Conservation (phyloP, 2,329 filamentous ascomycete species). For the Raffaelea ambrosiae region DNA sequence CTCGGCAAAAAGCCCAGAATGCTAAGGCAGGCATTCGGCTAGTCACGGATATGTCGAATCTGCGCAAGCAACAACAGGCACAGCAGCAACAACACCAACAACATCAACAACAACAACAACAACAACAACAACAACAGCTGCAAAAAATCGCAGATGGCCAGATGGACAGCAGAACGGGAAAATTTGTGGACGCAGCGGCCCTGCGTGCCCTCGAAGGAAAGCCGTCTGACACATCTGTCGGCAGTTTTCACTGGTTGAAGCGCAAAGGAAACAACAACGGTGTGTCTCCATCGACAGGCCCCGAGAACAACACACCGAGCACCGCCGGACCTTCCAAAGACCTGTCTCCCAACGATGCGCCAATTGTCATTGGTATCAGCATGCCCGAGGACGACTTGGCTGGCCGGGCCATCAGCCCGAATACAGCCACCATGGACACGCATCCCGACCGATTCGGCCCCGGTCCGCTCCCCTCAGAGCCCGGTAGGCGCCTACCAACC, state of each 20-base stretch:
- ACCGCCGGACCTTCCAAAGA: constrained; percentile 25
- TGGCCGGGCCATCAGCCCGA: constrained; percentile 41
- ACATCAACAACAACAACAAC: constrained; percentile 25
- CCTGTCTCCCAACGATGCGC: constrained; percentile 60
- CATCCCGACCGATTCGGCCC: constrained; percentile 29
- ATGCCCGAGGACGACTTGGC: constrained; percentile 45
- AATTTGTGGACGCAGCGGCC: constrained; percentile 51
- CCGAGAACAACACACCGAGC: not conserved
- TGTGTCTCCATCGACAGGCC: constrained; percentile 16
- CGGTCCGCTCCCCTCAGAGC: too few relatives aligned
- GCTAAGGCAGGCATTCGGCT: constrained; percentile 56
- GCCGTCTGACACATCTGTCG: constrained; percentile 43
- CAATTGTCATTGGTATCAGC: constrained; percentile 64
- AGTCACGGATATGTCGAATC: constrained; percentile 58
- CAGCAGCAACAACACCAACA: constrained; percentile 29
- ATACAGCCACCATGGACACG: constrained; percentile 35
- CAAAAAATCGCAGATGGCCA: constrained; percentile 17
- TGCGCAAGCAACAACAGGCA: constrained; percentile 33
- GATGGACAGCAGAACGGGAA: constrained; percentile 23
- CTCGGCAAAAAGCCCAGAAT: constrained; percentile 53
- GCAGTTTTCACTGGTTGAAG: constrained; percentile 49
- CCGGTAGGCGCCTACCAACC: constrained; percentile 4
- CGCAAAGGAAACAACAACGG: constrained; percentile 24
- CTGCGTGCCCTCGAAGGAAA: constrained; percentile 51
- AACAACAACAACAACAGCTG: constrained; percentile 30